phyloP scores from a whole-genome alignment of 441 rosid genomes.

The Macaranga tanarius region DNA sequence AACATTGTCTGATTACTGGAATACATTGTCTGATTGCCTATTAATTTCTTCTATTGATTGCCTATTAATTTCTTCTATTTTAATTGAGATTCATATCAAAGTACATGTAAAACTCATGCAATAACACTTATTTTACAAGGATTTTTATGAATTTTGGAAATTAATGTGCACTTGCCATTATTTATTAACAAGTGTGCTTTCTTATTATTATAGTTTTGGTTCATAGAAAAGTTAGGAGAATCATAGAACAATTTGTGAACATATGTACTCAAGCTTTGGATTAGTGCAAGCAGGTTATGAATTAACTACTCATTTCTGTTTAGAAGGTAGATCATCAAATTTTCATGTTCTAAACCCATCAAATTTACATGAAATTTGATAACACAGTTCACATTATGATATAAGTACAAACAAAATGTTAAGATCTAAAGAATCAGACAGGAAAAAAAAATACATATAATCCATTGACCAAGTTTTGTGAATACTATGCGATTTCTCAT shows the following conservation, averaged over 20 bases:
- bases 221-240: neutral
- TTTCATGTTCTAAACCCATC: slow-evolving; percentile 26
- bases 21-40: too few relatives aligned
- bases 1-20: too few relatives aligned
- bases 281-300: slow-evolving; percentile 12
- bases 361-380: neutral
- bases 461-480: neutral
- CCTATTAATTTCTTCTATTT: too few relatives aligned
- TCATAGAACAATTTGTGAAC: neutral
- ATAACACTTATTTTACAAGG: too few relatives aligned
- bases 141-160: too few relatives aligned
- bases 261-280: neutral
- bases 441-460: neutral
- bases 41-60: too few relatives aligned
- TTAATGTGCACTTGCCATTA: too few relatives aligned
- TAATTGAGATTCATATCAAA: too few relatives aligned
- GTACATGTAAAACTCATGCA: too few relatives aligned
- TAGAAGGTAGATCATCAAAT: slow-evolving; percentile 29
- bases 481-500: neutral
- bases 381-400: too few relatives aligned
- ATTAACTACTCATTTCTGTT: slow-evolving; percentile 14
- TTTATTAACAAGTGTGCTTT: too few relatives aligned
- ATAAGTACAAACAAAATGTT: neutral
- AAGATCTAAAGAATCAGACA: neutral
- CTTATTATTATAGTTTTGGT: too few relatives aligned